Base-by-base conservation (phyloP, 306 rosid species). In the Cyamopsis tetragonoloba region DNA sequence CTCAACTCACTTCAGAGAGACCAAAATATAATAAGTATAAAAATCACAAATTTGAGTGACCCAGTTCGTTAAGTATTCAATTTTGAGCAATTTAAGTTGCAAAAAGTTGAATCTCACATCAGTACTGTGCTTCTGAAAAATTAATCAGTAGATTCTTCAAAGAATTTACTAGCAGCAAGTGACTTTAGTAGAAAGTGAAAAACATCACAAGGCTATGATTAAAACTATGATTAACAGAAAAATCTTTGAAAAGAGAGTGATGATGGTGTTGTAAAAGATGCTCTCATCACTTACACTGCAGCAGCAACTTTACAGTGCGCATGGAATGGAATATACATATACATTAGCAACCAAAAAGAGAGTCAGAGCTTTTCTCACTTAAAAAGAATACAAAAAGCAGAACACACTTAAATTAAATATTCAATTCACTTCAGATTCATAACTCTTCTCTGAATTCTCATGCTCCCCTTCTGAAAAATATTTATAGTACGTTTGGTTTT, bases 291-390 rank as follows among this genome's bases (percentile, higher is more conserved):
- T 78, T 77, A 56, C 75, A 46, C 76, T 75, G 75, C 79, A 68
- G 46, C 77, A 78, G 84, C 66, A 86, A 81, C 87, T 87, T 85
- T 87, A 79, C 88, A 79, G 91, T 86, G 98, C 95, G 93, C 96
- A 89, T 89, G 98, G 88, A 79, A 78, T n/a, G n/a, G n/a, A n/a
- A n/a, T n/a, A n/a, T n/a, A n/a, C n/a, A n/a, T 81, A 69, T 77
- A 30, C 77, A 81, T 77, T 71, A 80, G 76, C 86, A 81, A 82
- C 86, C 87, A 80, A 88, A 89, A 89, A 80, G 78, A 64, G 78
- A n/a, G 89, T 84, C 93, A 86, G 96, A 88, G 74, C 82, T 66
- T 85, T 87, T 70, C 88, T 89, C 88, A 83, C 91, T 83, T 69
- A 17, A 79, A 76, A 81, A 72, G 51, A 72, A 84, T 63, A 75